Percentiles rank a stretch among this genome's conserved stretches.
Evolutionary conservation across 176 grass and related monocot genomes (phyloP).

Genomic region (Ampelocalamus luodianensis): DNA sequence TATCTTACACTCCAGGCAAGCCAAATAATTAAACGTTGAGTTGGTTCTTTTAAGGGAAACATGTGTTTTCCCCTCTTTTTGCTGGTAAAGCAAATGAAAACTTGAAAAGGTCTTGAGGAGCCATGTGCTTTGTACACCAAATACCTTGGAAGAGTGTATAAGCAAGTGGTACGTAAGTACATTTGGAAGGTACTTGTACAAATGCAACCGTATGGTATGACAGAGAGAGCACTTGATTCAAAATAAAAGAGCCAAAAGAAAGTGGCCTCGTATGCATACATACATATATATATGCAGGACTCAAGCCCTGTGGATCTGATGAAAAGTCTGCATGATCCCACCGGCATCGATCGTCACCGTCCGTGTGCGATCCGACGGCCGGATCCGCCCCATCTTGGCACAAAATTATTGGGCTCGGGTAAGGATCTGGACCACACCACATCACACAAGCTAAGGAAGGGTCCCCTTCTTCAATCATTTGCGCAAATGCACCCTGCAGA

Average conservation of each 20-base stretch:
- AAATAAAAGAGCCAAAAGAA: background rate
- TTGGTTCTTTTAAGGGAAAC: background rate
- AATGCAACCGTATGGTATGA: background rate
- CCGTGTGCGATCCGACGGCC: background rate
- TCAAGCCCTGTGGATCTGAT: background rate
- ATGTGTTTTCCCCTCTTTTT: background rate
- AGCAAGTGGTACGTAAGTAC: conserved; percentile 4
- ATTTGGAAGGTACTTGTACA: conserved; percentile 17
- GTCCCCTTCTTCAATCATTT: conserved; percentile 32
- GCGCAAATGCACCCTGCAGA: conserved; percentile 22
- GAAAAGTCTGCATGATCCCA: background rate
- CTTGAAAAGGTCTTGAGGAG: background rate
- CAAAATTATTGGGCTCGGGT: background rate
- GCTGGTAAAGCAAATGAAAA: background rate
- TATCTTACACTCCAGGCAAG: background rate
- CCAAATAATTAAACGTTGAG: background rate
- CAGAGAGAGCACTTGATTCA: background rate
- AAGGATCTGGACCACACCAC: conserved; percentile 25
- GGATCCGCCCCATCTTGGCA: background rate
- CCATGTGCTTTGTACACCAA: background rate
- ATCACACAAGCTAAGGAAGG: background rate
- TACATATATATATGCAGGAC: background rate
- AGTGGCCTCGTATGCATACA: background rate
- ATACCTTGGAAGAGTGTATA: conserved; percentile 11
- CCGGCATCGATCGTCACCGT: background rate